Base-by-base conservation (phyloP, 2,329 filamentous ascomycete species). In the Bisporella sp. region DNA sequence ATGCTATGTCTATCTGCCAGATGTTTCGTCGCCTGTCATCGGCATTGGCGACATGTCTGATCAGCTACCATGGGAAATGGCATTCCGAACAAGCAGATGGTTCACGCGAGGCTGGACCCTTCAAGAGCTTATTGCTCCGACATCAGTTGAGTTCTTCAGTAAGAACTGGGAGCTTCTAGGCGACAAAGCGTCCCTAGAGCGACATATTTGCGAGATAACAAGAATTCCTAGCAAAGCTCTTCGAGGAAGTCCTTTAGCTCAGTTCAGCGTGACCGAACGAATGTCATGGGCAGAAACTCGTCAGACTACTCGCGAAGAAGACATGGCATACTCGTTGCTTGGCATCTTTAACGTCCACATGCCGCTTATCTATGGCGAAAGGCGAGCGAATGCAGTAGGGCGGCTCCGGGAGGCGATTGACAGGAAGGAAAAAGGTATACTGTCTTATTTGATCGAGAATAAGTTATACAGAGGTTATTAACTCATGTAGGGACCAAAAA, bases 101-200 rank as follows among this genome's bases (percentile, higher is more conserved):
- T 21, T 21, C 21, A 21, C 21, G 21, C 21, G 21, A 21, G 21
- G 21, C 21, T 21, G 21, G 21, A 21, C 21, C 21, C 21, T 21
- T 21, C 21, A 21, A 21, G 21, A 21, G 21, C 21, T 21, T 21
- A 21, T 21, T 21, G 21, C 21, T 21, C 21, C 21, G 21, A 21
- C 21, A 21, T 21, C 21, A 21, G 21, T 21, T 21, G 21, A 45
- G 57, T 69, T 0, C 64, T 61, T 0, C 53, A 66, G 2, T 6
- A 45, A 0, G 71, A 74, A 44, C n/a, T 2, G n/a, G 35, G n/a
- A 39, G 69, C 71, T 0, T 74, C 73, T 37, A 71, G 64, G 60
- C 41, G 65, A 65, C 0, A 42, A 42, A 29, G 35, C 9, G 3
- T 9, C 21, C 21, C 3, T 21, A 21, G 21, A 21, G 21, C 21